These are phyloP conservation scores for Aspergillus glaucus DNA, from an alignment of 2,329 filamentous ascomycete species.

Conservation along the genomic window DNA sequence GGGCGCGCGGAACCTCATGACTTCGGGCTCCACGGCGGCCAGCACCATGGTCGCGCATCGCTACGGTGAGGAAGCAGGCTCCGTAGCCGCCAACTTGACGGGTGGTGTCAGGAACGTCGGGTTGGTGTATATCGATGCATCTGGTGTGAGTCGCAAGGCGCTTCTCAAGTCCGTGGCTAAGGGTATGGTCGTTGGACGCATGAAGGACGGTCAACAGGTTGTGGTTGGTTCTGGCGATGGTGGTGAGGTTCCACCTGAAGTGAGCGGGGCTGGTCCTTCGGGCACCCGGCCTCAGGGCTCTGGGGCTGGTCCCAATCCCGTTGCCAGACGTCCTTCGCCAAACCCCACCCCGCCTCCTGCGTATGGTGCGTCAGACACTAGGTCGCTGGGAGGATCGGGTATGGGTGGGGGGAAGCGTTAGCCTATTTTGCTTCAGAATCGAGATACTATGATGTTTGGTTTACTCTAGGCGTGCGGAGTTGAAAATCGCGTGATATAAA, in stretches of 20 bases:
- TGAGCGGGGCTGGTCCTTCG: background rate
- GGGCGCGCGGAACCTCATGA: conserved; percentile 70
- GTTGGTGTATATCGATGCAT: conserved; percentile 93
- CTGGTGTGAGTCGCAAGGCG: conserved; percentile 81
- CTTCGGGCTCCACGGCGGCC: conserved; percentile 68
- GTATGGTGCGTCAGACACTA: conserved; percentile 32
- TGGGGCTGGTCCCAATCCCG: conserved; percentile 14
- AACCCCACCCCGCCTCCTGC: conserved; percentile 36
- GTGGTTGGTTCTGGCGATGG: conserved; percentile 44
- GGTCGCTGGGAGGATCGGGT: conserved; percentile 26
- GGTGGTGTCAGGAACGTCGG: conserved; percentile 93
- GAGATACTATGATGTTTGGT: no score
- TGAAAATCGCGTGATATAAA: no score
- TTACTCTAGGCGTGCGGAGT: no score
- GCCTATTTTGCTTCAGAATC: background rate
- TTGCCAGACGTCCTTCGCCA: conserved; percentile 24
- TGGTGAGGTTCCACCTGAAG: conserved; percentile 26
- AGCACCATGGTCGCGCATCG: conserved; percentile 81
- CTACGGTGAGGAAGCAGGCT: conserved; percentile 79
- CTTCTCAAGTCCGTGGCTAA: conserved; percentile 93
- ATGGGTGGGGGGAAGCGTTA: conserved; percentile 30
- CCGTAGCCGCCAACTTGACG: conserved; percentile 67
- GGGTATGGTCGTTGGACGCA: conserved; percentile 64
- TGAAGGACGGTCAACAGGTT: conserved; percentile 44
- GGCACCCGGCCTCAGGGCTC: conserved; percentile 6